Percentiles rank a stretch among this genome's conserved stretches.
Conservation (phyloP, 2,329 filamentous ascomycete genomes). For the Cladosporium sp. region DNA sequence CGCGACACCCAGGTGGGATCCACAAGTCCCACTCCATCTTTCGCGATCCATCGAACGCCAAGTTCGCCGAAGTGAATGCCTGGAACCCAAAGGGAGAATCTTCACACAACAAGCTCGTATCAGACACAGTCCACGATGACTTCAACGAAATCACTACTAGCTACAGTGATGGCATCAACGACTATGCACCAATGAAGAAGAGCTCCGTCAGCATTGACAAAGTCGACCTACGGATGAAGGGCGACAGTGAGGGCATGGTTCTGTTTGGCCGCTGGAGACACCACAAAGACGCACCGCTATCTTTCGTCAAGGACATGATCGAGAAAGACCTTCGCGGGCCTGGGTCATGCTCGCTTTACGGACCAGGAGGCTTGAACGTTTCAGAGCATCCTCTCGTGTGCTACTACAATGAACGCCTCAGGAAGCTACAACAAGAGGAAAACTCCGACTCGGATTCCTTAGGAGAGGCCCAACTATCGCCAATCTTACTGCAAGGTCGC, state of each 20-base stretch:
- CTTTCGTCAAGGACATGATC: background rate
- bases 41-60: background rate
- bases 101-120: background rate
- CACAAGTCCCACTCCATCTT: background rate
- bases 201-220: background rate
- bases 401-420: background rate
- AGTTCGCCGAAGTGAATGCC: background rate
- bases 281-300: slow-evolving; percentile 1
- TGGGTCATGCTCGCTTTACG: background rate
- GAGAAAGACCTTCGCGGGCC: background rate
- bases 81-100: background rate
- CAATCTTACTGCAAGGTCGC: background rate
- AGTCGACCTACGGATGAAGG: background rate
- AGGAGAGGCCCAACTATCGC: background rate
- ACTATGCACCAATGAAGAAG: background rate
- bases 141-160: background rate
- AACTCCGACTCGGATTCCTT: background rate
- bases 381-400: background rate
- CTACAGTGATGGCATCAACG: background rate
- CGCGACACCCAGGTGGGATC: background rate
- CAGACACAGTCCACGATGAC: background rate
- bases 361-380: background rate
- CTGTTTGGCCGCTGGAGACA: slow-evolving; percentile 8
- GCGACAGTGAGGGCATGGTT: background rate
- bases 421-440: background rate